A percentile compares a stretch with the other conserved stretches of the same genome.
Conservation (phyloP, 2,329 filamentous ascomycete genomes). For the Apiospora pterosperma region DNA sequence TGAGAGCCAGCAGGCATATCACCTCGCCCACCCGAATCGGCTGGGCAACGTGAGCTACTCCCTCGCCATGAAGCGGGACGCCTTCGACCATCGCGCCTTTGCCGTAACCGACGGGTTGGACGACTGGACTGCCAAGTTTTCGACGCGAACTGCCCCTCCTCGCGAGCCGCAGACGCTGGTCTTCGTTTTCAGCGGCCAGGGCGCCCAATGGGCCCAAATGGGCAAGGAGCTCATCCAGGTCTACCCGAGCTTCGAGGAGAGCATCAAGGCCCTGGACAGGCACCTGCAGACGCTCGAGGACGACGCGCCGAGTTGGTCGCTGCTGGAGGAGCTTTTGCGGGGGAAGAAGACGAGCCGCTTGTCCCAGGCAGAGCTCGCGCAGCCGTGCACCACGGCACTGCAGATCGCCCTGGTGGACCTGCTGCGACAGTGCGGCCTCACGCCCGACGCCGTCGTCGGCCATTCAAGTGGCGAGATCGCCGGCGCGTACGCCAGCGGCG, state of each 20-base stretch:
- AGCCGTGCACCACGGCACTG: slow-evolving; percentile 25
- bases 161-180: slow-evolving; percentile 12
- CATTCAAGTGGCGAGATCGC: slow-evolving; percentile 43
- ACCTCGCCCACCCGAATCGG: no score
- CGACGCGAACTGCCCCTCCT: slow-evolving; percentile 8
- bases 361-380: slow-evolving; percentile 18
- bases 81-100: not conserved
- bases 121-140: not conserved
- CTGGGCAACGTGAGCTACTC: no score
- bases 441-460: slow-evolving; percentile 29
- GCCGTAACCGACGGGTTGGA: not conserved
- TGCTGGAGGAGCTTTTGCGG: not conserved
- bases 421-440: slow-evolving; percentile 32
- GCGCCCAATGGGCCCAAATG: slow-evolving; percentile 26
- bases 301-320: not conserved
- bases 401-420: slow-evolving; percentile 40
- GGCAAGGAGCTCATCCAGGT: slow-evolving; percentile 15
- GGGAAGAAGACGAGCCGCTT: slow-evolving; percentile 1
- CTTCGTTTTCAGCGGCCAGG: slow-evolving; percentile 21
- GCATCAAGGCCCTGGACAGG: slow-evolving; percentile 11
- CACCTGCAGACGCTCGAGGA: slow-evolving; percentile 9
- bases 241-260: slow-evolving; percentile 8
- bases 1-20: no score
- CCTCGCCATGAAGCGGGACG: no score
- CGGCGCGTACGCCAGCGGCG: slow-evolving; percentile 41